Percentiles rank a stretch among this genome's conserved stretches.
Evolutionary conservation across 305 asterid species (phyloP).

Genomic region (Solanum hybrid): DNA sequence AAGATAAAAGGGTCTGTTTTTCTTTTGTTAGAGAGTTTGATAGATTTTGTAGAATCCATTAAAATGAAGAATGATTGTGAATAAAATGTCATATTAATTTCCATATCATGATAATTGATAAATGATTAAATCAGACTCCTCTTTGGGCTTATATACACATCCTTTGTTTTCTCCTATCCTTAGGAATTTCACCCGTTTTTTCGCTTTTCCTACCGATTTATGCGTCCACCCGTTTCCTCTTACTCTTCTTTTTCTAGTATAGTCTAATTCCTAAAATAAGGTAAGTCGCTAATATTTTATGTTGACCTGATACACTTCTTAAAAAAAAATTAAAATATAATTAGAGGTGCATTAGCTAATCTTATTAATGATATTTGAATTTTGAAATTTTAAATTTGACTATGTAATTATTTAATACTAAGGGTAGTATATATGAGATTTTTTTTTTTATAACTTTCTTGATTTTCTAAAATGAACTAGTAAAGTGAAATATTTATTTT

Average conservation of each 20-base stretch:
- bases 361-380: too few relatives aligned
- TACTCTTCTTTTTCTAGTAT: not conserved
- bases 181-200: not conserved
- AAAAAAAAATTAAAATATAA: too few relatives aligned
- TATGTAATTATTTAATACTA: too few relatives aligned
- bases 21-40: not conserved
- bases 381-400: not conserved
- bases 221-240: not conserved
- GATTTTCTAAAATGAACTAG: not conserved
- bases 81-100: not conserved
- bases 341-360: not conserved
- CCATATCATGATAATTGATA: not conserved
- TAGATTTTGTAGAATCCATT: not conserved
- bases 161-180: not conserved
- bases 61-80: not conserved
- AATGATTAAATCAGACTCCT: not conserved
- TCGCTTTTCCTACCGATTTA: not conserved
- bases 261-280: not conserved
- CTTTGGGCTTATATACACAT: not conserved
- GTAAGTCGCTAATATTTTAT: not conserved
- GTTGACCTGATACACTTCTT: not conserved
- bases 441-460: too few relatives aligned
- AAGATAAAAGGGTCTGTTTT: conserved; percentile 11
- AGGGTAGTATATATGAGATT: too few relatives aligned
- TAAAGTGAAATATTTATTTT: too few relatives aligned